These are phyloP conservation scores for Komagataella mondaviorum DNA, from an alignment of 805 yeast species.

Conservation along the genomic window DNA sequence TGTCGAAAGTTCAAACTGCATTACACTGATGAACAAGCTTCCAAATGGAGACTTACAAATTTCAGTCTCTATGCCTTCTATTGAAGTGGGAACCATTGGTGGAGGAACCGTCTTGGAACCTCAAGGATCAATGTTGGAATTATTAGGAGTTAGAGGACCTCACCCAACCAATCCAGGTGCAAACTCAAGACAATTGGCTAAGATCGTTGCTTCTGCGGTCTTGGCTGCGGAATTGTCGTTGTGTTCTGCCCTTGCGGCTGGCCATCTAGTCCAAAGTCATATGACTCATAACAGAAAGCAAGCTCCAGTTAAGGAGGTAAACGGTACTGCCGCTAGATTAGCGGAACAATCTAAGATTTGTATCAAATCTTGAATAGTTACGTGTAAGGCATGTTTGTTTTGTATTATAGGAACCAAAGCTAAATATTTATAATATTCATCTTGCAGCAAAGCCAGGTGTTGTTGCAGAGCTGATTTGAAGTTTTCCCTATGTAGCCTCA, in stretches of 20 bases:
- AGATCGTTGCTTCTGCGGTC: slow-evolving; percentile 86
- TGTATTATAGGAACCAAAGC: background rate
- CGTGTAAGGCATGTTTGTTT: background rate
- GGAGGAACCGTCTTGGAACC: slow-evolving; percentile 98
- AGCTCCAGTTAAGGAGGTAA: slow-evolving; percentile 1
- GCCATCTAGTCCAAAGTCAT: slow-evolving; percentile 94
- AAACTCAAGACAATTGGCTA: slow-evolving; percentile 88
- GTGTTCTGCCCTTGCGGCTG: slow-evolving; percentile 95
- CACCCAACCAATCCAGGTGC: slow-evolving; percentile 89
- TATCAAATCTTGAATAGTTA: slow-evolving; percentile 35
- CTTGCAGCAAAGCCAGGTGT: background rate
- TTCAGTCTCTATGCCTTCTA: slow-evolving; percentile 98
- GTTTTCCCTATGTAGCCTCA: background rate
- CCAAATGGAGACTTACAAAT: slow-evolving; percentile 69
- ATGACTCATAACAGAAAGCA: slow-evolving; percentile 77
- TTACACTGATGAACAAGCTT: slow-evolving; percentile 80
- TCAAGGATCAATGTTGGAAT: slow-evolving; percentile 90
- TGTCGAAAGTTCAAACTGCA: slow-evolving; percentile 95
- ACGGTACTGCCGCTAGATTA: slow-evolving; percentile 18
- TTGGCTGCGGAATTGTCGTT: slow-evolving; percentile 92
- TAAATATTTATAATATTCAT: background rate
- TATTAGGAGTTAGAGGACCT: slow-evolving; percentile 92
- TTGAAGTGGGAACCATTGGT: slow-evolving; percentile 98
- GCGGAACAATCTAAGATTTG: slow-evolving; percentile 67
- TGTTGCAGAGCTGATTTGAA: background rate